Evolutionary conservation across 805 yeast species (phyloP).

Genomic region (Deakozyma indianensis): DNA sequence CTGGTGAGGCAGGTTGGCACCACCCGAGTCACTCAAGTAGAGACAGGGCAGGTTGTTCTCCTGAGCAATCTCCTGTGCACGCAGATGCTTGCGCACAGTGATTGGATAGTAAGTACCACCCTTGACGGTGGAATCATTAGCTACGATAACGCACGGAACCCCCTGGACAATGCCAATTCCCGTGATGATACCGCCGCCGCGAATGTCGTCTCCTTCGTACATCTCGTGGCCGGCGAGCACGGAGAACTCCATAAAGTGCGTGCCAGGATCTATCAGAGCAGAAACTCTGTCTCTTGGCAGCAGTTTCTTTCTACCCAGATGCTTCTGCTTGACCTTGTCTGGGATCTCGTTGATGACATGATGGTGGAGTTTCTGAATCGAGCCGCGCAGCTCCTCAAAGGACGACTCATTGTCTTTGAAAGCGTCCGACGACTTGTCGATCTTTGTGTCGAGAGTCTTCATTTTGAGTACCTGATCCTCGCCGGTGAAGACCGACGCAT

Average conservation of each 20-base stretch:
- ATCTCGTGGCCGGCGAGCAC: conserved; percentile 18
- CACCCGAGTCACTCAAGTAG: conserved; percentile 19
- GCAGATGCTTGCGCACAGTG: conserved; percentile 19
- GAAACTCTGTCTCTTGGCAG: conserved; percentile 19
- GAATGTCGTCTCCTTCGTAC: conserved; percentile 19
- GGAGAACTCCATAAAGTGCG: conserved; percentile 18
- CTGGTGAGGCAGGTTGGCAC: conserved; percentile 22
- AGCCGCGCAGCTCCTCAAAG: conserved; percentile 10
- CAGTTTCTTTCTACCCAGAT: conserved; percentile 16
- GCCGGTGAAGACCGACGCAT: not conserved
- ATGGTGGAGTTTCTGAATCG: conserved; percentile 10
- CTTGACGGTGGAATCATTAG: conserved; percentile 20
- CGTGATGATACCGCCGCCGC: conserved; percentile 20
- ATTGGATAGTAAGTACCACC: conserved; percentile 23
- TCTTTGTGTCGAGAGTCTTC: conserved; percentile 6
- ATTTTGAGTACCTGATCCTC: not conserved
- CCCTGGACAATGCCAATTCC: conserved; percentile 19
- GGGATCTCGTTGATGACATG: conserved; percentile 14
- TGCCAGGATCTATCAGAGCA: conserved; percentile 18
- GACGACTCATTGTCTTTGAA: conserved; percentile 11
- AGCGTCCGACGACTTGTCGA: conserved; percentile 13
- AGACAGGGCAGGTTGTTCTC: conserved; percentile 20
- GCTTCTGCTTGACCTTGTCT: conserved; percentile 16
- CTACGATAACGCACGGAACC: conserved; percentile 17
- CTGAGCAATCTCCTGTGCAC: conserved; percentile 20